These are phyloP conservation scores for Cladosporium sp. DNA, from an alignment of 2,329 filamentous ascomycete species.

Conservation along the genomic window DNA sequence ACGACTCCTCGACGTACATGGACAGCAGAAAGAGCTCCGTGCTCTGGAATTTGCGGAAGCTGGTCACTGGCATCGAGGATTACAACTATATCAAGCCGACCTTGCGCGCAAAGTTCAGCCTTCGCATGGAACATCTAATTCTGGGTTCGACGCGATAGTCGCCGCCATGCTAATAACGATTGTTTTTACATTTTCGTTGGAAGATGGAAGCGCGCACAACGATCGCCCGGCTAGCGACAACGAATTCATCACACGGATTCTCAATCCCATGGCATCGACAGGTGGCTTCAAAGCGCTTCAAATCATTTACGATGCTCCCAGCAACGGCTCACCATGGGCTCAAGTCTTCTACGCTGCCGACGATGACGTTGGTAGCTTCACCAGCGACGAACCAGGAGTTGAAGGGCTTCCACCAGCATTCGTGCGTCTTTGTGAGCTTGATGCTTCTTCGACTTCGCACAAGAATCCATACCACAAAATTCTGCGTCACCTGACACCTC, in stretches of 20 bases:
- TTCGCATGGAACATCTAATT: not conserved
- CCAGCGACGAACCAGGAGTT: slow-evolving; percentile 15
- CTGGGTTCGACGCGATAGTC: slow-evolving; percentile 22
- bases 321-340: slow-evolving; percentile 19
- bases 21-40: not conserved
- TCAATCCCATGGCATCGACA: slow-evolving; percentile 22
- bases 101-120: slow-evolving; percentile 12
- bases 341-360: slow-evolving; percentile 20
- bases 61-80: slow-evolving; percentile 25
- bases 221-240: not conserved
- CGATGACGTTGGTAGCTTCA: slow-evolving; percentile 21
- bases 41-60: slow-evolving; percentile 18
- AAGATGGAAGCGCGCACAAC: slow-evolving; percentile 17
- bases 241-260: slow-evolving; percentile 10
- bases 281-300: slow-evolving; percentile 23
- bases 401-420: slow-evolving; percentile 23
- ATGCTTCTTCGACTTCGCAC: slow-evolving; percentile 18
- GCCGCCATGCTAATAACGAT: slow-evolving; percentile 25
- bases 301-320: not conserved
- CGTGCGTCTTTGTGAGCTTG: slow-evolving; percentile 25
- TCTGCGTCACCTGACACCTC: slow-evolving; percentile 23
- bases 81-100: slow-evolving; percentile 23
- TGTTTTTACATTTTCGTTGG: slow-evolving; percentile 24
- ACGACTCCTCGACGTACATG: not conserved
- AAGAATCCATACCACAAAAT: slow-evolving; percentile 24